These are phyloP conservation scores for Lipomyces yamanashiensis DNA, from an alignment of 805 yeast genomes.

Conservation along the genomic window DNA sequence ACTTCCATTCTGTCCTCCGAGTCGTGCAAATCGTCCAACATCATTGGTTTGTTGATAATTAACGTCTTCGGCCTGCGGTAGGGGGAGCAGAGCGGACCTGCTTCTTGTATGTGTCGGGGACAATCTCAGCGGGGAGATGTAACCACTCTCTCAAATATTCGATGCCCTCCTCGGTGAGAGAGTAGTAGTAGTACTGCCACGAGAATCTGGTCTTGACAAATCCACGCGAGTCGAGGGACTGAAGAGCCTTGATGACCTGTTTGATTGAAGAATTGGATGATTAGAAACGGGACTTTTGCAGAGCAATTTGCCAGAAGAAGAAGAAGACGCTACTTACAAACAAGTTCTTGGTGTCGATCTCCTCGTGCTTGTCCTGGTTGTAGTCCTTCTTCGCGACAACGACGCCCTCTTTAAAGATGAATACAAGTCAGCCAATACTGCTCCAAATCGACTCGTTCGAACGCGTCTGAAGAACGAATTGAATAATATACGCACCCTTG, in stretches of 20 bases:
- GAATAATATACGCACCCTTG: constrained; percentile 75
- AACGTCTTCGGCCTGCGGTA: constrained; percentile 42
- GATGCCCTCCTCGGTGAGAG: constrained; percentile 99
- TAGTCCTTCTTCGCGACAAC: constrained; percentile 97
- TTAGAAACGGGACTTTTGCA: neutral
- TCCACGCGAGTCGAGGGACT: constrained; percentile 98
- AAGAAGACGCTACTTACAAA: constrained; percentile 52
- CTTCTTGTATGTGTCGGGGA: constrained; percentile 97
- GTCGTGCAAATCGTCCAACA: neutral
- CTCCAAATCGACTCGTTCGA: neutral
- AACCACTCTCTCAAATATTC: constrained; percentile 97
- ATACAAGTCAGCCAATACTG: neutral
- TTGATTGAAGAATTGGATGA: neutral
- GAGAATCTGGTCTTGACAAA: constrained; percentile 99
- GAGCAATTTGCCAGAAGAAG: neutral
- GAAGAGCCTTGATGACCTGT: constrained; percentile 88
- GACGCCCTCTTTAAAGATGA: constrained; percentile 80
- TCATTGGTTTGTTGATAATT: neutral
- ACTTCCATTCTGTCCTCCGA: constrained; percentile 4
- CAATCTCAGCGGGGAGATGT: constrained; percentile 97
- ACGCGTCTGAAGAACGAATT: neutral
- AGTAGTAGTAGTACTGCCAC: constrained; percentile 99
- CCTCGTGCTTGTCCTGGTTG: constrained; percentile 96
- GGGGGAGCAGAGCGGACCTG: constrained; percentile 85
- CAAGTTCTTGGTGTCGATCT: constrained; percentile 96